A percentile compares a stretch with the other conserved stretches of the same genome.
These are phyloP conservation scores for Halophytophthora polymorphica DNA, from an alignment of 352 stramenopile genomes.

Conservation along the genomic window DNA sequence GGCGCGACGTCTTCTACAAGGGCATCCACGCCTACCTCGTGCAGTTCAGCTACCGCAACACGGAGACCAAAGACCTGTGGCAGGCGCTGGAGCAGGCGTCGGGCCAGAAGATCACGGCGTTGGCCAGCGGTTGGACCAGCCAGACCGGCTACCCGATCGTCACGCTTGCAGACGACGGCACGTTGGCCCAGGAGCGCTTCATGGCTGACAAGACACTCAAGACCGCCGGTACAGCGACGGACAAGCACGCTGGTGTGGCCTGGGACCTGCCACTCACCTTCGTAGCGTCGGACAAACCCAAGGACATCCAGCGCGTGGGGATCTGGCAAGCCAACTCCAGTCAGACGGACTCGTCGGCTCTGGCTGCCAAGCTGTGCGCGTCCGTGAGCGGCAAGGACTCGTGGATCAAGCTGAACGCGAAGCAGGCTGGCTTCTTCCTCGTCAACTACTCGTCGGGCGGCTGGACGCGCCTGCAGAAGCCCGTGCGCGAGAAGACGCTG, in stretches of 20 bases:
- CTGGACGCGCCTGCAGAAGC: constrained; percentile 76
- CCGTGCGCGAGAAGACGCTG: constrained; percentile 55
- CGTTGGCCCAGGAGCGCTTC: constrained; percentile 92
- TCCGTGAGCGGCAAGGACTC: constrained; percentile 13
- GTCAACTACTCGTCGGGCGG: constrained; percentile 90
- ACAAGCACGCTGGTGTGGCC: constrained; percentile 26
- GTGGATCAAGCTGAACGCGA: constrained; percentile 96
- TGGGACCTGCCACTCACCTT: constrained; percentile 90
- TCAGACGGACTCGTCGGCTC: constrained; percentile 27
- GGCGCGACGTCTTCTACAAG: constrained; percentile 69
- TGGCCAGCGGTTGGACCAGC: constrained; percentile 93
- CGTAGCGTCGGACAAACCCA: constrained; percentile 38
- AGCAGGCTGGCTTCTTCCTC: constrained; percentile 94
- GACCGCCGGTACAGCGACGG: constrained; percentile 22
- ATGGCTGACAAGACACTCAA: constrained; percentile 85
- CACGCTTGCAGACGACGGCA: constrained; percentile 52
- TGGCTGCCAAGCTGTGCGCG: constrained; percentile 48
- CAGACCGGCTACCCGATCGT: constrained; percentile 94
- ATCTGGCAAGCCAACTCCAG: constrained; percentile 49
- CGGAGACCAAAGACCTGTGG: constrained; percentile 95
- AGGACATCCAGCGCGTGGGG: constrained; percentile 47
- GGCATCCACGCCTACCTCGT: constrained; percentile 94
- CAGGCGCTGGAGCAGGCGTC: constrained; percentile 89
- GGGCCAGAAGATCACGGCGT: constrained; percentile 86
- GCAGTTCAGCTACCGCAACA: constrained; percentile 92